A percentile compares a stretch with the other conserved stretches of the same genome.
These are phyloP conservation scores for Yamadazyma pseudoaaseri DNA, from an alignment of 1,139 yeast species.

Conservation along the genomic window DNA sequence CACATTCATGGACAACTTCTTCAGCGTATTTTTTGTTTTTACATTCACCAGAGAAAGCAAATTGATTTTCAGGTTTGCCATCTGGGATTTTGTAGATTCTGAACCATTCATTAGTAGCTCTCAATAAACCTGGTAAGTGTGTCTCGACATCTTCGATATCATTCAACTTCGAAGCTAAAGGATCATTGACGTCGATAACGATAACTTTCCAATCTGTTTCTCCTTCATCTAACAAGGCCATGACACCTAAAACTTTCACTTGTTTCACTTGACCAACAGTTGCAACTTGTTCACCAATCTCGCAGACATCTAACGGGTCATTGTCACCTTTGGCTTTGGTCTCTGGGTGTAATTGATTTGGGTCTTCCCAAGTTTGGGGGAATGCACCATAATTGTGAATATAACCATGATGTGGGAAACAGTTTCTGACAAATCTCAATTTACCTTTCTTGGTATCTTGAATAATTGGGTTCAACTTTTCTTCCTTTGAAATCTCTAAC, in stretches of 20 bases:
- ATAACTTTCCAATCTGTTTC: slow-evolving; percentile 98
- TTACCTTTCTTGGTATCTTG: slow-evolving; percentile 94
- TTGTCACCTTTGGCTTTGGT: slow-evolving; percentile 89
- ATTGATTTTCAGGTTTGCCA: slow-evolving; percentile 84
- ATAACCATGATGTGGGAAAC: slow-evolving; percentile 96
- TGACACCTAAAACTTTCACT: slow-evolving; percentile 88
- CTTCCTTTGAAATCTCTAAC: slow-evolving; percentile 79
- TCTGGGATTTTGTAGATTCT: slow-evolving; percentile 93
- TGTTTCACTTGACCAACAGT: slow-evolving; percentile 73
- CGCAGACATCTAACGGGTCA: slow-evolving; percentile 96
- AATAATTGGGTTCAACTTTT: slow-evolving; percentile 79
- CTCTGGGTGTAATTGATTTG: slow-evolving; percentile 60
- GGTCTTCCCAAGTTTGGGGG: slow-evolving; percentile 97
- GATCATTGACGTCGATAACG: slow-evolving; percentile 80
- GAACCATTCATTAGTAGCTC: slow-evolving; percentile 90
- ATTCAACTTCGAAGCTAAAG: slow-evolving; percentile 70
- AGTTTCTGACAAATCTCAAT: slow-evolving; percentile 82
- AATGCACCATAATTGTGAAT: slow-evolving; percentile 97
- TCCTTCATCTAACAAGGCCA: slow-evolving; percentile 95
- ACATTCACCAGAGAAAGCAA: slow-evolving; percentile 83
- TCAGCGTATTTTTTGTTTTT: slow-evolving; percentile 69
- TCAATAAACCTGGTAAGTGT: slow-evolving; percentile 80
- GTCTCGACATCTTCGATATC: slow-evolving; percentile 81
- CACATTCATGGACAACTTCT: slow-evolving; percentile 70
- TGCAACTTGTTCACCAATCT: slow-evolving; percentile 74